These are phyloP conservation scores for Erodium trifolium DNA, from an alignment of 441 rosid species.

Conservation along the genomic window DNA sequence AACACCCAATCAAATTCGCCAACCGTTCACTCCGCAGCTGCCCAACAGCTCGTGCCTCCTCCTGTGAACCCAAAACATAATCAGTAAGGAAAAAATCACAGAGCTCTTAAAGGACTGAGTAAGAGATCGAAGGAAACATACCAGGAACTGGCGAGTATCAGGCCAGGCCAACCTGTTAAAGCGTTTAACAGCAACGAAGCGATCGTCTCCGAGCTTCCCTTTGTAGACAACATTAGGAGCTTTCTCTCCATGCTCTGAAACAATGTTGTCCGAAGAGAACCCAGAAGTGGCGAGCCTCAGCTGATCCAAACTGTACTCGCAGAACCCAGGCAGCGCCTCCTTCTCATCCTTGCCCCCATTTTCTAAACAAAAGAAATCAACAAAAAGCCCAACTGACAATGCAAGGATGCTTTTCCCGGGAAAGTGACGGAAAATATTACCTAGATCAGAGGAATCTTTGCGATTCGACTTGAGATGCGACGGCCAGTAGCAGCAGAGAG, in stretches of 20 bases:
- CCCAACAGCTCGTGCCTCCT: slow-evolving; percentile 84
- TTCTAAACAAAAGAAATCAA: neutral
- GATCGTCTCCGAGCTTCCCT: slow-evolving; percentile 64
- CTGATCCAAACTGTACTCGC: slow-evolving; percentile 69
- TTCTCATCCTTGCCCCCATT: slow-evolving; percentile 7
- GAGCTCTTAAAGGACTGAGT: slow-evolving; percentile 8
- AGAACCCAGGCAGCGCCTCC: slow-evolving; percentile 25
- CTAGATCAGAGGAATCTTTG: slow-evolving; percentile 62
- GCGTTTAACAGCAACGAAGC: slow-evolving; percentile 71
- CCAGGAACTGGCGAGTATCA: slow-evolving; percentile 87
- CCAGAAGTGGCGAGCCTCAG: slow-evolving; percentile 69
- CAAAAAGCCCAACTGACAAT: neutral
- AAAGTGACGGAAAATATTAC: slow-evolving; percentile 35
- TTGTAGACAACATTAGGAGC: slow-evolving; percentile 89
- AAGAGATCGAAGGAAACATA: slow-evolving; percentile 20
- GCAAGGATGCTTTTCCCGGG: slow-evolving; percentile 17
- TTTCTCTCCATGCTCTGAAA: slow-evolving; percentile 88
- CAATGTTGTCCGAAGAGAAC: slow-evolving; percentile 62
- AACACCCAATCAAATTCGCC: slow-evolving; percentile 78
- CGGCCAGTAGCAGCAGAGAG: slow-evolving; percentile 90
- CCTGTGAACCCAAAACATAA: slow-evolving; percentile 30
- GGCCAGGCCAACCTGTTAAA: slow-evolving; percentile 91
- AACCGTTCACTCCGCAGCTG: slow-evolving; percentile 67
- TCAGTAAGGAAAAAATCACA: slow-evolving; percentile 20
- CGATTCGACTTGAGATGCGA: slow-evolving; percentile 55